These are phyloP conservation scores for Litsea cubeba DNA, from an alignment of 164 flowering plant genomes.

Conservation along the genomic window DNA sequence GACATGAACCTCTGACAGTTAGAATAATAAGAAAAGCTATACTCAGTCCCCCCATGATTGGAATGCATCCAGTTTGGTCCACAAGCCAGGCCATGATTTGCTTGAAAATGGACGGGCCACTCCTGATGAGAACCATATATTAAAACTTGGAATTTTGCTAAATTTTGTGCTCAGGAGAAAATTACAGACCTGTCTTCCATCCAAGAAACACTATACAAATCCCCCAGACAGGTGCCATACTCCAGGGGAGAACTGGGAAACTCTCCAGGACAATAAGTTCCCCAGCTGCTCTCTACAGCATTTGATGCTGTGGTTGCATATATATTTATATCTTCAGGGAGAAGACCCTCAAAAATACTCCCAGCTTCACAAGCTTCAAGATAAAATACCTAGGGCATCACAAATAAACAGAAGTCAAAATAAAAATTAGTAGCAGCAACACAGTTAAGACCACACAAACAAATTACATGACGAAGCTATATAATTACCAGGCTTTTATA, in stretches of 20 bases:
- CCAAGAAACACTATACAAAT: slow-evolving; percentile 90
- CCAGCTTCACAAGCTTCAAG: slow-evolving; percentile 97
- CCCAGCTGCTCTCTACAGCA: slow-evolving; percentile 88
- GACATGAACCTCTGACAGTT: no score
- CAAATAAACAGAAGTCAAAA: not conserved
- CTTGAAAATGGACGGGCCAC: no score
- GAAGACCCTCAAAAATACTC: slow-evolving; percentile 93
- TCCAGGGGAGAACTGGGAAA: slow-evolving; percentile 67
- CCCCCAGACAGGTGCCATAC: slow-evolving; percentile 87
- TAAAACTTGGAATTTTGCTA: not conserved
- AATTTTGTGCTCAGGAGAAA: not conserved
- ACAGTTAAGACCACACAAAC: not conserved
- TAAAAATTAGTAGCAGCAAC: not conserved
- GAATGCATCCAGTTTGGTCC: no score
- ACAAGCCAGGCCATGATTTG: no score
- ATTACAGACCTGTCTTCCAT: slow-evolving; percentile 79
- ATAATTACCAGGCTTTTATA: slow-evolving; percentile 56
- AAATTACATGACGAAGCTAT: not conserved
- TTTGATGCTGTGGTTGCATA: slow-evolving; percentile 90
- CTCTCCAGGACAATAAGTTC: slow-evolving; percentile 82
- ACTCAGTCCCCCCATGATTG: no score
- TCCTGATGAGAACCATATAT: no score
- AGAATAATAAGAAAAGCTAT: no score
- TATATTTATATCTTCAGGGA: slow-evolving; percentile 67
- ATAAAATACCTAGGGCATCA: slow-evolving; percentile 62